Base-by-base conservation (phyloP, 2,329 filamentous ascomycete genomes). In the Camptophora hylomeconis region DNA sequence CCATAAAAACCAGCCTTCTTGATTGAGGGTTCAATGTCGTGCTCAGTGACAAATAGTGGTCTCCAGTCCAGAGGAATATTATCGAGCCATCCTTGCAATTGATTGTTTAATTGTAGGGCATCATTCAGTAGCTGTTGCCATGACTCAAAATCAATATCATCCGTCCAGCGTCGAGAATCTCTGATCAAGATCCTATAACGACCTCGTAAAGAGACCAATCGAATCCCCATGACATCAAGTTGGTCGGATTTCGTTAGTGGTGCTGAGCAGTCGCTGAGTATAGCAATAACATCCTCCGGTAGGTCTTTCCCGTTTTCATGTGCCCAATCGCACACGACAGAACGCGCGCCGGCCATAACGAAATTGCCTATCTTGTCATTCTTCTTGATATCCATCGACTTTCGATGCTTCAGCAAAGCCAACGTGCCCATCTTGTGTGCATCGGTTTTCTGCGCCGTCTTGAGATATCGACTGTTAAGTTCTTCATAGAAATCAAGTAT, bases 401-500 rank as follows among this genome's bases (percentile, higher is more conserved):
- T 39, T 20, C 38, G 32, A 20, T 38, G 36, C 12, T 39, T 35
- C 10, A 42, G 27, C 20, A 45, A 20, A n/a, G 42, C 42, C 20
- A 45, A 24, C 17, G 41, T 38, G 16, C 42, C 41, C 13, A 32
- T 16, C 20, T 44, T 42, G 29, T 45, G 42, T 22, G 28, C 37
- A 9, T 36, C 39, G 20, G 34, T 32, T 9, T 20, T 25, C 5
- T 26, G 9, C 3, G 21, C 9, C 9, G 21, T 20, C 1, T 30
- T 36, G 17, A 28, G 20, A 33, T 42, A 45, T 24, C 42, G 36
- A 7, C 33, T 24, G 7, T 35, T 19, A 10, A 45, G 20, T n/a
- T 35, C 19, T 16, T 45, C 42, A 35, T 44, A 45, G 7, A 45
- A 36, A 27, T 44, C 42, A 24, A 45, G 40, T 20, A 44, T 23